A percentile compares a stretch with the other conserved stretches of the same genome.
phyloP scores from a whole-genome alignment of 306 rosid species.

The Dalbergia cochinchinensis region DNA sequence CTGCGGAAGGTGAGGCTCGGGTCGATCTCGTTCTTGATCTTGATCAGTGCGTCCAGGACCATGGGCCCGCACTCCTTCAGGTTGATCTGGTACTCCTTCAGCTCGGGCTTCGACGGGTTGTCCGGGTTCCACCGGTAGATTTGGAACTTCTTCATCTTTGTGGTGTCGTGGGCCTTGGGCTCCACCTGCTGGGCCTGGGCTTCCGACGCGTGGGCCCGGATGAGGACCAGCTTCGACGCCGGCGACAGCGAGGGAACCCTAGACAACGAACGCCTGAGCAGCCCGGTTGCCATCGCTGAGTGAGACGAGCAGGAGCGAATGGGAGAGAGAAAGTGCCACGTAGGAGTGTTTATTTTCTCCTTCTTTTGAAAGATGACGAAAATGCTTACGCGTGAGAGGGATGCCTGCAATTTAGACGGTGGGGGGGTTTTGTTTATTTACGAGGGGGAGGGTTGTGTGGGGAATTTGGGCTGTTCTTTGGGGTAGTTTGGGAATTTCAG shows the following conservation, averaged over 20 bases:
- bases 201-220: slow-evolving; percentile 74
- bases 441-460: neutral
- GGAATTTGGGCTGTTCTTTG: neutral
- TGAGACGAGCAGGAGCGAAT: neutral
- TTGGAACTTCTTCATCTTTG: slow-evolving; percentile 71
- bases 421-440: neutral
- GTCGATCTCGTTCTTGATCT: slow-evolving; percentile 93
- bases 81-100: slow-evolving; percentile 73
- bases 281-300: slow-evolving; percentile 69
- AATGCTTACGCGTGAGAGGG: slow-evolving; percentile 32
- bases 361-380: slow-evolving; percentile 9
- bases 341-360: neutral
- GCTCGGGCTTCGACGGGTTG: slow-evolving; percentile 78
- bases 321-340: neutral
- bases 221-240: slow-evolving; percentile 43
- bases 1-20: slow-evolving; percentile 86
- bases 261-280: slow-evolving; percentile 56
- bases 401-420: neutral
- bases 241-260: slow-evolving; percentile 54
- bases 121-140: slow-evolving; percentile 98
- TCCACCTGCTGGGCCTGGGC: slow-evolving; percentile 64
- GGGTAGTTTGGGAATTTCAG: neutral
- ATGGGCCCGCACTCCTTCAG: slow-evolving; percentile 97
- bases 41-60: slow-evolving; percentile 95
- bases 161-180: slow-evolving; percentile 47